These are phyloP conservation scores for Vitis amurensis DNA, from an alignment of 164 flowering plant species.

Conservation along the genomic window DNA sequence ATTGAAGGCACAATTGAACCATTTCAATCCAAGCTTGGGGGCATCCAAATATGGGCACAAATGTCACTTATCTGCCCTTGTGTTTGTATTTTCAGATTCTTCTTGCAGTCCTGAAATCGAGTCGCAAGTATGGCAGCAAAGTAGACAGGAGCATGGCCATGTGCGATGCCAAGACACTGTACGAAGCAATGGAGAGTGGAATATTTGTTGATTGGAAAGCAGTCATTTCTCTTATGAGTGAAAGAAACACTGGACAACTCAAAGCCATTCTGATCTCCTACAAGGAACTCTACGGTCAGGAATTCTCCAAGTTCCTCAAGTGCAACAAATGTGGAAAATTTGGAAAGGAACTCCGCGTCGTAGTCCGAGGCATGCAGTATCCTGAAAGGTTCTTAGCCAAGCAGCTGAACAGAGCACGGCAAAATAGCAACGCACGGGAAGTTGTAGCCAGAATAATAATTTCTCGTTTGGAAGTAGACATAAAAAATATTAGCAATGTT, in stretches of 20 bases:
- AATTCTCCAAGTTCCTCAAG: slow-evolving; percentile 38
- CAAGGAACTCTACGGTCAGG: slow-evolving; percentile 45
- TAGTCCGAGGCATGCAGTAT: slow-evolving; percentile 25
- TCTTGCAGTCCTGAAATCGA: slow-evolving; percentile 26
- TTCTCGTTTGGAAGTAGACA: slow-evolving; percentile 21
- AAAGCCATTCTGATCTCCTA: slow-evolving; percentile 32
- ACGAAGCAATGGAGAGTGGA: slow-evolving; percentile 48
- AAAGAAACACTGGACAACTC: slow-evolving; percentile 31
- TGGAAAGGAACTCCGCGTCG: slow-evolving; percentile 30
- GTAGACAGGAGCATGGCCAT: slow-evolving; percentile 38
- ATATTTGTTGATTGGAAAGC: slow-evolving; percentile 28
- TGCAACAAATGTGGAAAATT: slow-evolving; percentile 34
- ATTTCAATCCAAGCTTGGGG: too few species aligned
- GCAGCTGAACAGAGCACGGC: slow-evolving; percentile 23
- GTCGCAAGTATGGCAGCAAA: slow-evolving; percentile 16
- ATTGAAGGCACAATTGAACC: too few species aligned
- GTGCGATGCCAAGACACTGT: slow-evolving; percentile 47
- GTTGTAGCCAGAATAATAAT: slow-evolving; percentile 19
- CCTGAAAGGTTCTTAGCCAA: slow-evolving; percentile 38
- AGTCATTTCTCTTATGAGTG: slow-evolving; percentile 27
- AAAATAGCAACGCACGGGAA: slow-evolving; percentile 19
- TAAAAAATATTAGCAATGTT: slow-evolving; percentile 20
- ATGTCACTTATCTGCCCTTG: not conserved
- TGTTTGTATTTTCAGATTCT: slow-evolving; percentile 15
- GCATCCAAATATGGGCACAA: too few species aligned